phyloP scores from a whole-genome alignment of 495 filamentous ascomycete genomes.

The Daldinia decipiens region DNA sequence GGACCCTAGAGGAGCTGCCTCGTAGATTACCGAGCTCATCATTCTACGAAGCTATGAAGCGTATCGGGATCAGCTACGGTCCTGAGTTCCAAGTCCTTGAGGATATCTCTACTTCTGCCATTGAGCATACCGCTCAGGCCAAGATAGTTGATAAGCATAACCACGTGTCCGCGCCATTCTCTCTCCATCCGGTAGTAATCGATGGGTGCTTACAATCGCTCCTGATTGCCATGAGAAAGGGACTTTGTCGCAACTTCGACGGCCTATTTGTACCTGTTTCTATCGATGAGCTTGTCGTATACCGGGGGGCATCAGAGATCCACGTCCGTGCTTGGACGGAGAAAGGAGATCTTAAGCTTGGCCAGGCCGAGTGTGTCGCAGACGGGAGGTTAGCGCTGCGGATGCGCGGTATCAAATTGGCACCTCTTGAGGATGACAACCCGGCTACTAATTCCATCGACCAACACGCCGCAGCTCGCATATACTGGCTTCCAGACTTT shows the following conservation, averaged over 20 bases:
- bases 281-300: slow-evolving; percentile 54
- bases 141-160: slow-evolving; percentile 31
- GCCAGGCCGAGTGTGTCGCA: slow-evolving; percentile 38
- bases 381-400: slow-evolving; percentile 35
- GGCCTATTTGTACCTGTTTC: slow-evolving; percentile 48
- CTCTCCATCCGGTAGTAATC: slow-evolving; percentile 56
- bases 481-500: slow-evolving; percentile 51
- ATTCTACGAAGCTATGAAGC: neutral
- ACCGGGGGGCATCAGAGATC: slow-evolving; percentile 37
- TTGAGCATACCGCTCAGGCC: slow-evolving; percentile 39
- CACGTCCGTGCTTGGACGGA: slow-evolving; percentile 34
- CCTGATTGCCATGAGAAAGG: slow-evolving; percentile 48
- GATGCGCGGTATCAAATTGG: slow-evolving; percentile 38
- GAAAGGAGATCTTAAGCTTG: slow-evolving; percentile 26
- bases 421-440: slow-evolving; percentile 44
- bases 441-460: slow-evolving; percentile 23
- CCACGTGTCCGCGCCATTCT: slow-evolving; percentile 39
- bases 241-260: slow-evolving; percentile 44
- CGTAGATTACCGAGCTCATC: neutral
- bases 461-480: slow-evolving; percentile 45
- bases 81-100: neutral
- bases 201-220: slow-evolving; percentile 56
- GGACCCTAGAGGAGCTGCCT: neutral
- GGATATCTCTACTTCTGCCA: slow-evolving; percentile 9
- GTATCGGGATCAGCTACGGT: neutral